Evolutionary conservation across 192 early-diverging fungal species (phyloP), one percentile per base, ranked within the genome.

Genomic region (Coemansia sp.): DNA sequence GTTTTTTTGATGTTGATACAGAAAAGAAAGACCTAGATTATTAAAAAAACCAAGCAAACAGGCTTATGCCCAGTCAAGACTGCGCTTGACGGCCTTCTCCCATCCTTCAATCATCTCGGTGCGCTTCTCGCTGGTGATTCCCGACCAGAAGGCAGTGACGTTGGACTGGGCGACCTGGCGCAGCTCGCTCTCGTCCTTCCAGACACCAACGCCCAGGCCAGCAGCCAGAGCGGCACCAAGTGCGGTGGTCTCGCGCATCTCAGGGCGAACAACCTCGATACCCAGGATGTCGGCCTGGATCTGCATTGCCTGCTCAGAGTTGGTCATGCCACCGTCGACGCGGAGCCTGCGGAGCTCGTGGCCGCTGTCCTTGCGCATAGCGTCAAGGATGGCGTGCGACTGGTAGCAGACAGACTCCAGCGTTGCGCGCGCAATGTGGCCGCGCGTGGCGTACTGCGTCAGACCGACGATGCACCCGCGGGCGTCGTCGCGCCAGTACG

Each of bases 281-380:
- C 87, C 86, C 20, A 93, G 67, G 29, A 95, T 83, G 66, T 97
- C 87, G 15, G 95, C 87, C 82, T 95, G 94, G 57, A 97, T 82
- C 77, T 97, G 94, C 95, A 97, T 97, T 58, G 87, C 85, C 37
- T 92, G 55, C 63, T 95, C 91, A 26, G 94, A 95, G 75, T 92
- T 92, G 31, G 92, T 93, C 72, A 97, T 75, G 12, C 95, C 95
- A n/a, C 95, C 95, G 67, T 97, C 95, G n/a, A 94, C 95, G 35
- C 91, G 89, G 18, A 97, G 81, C n/a, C 84, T 64, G 21, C 82
- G 78, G 58, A 97, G 82, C 3, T 87, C 86, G 7, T 73, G 70
- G 59, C 87, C 86, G 16, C 86, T 85, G 61, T 94, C 93, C 26
- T 81, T 80, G 76, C 93, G 91, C 92, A 95, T 97, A 45, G 93